These are phyloP conservation scores for Nelumbo lutea DNA, from an alignment of 164 flowering plant genomes.

Conservation along the genomic window DNA sequence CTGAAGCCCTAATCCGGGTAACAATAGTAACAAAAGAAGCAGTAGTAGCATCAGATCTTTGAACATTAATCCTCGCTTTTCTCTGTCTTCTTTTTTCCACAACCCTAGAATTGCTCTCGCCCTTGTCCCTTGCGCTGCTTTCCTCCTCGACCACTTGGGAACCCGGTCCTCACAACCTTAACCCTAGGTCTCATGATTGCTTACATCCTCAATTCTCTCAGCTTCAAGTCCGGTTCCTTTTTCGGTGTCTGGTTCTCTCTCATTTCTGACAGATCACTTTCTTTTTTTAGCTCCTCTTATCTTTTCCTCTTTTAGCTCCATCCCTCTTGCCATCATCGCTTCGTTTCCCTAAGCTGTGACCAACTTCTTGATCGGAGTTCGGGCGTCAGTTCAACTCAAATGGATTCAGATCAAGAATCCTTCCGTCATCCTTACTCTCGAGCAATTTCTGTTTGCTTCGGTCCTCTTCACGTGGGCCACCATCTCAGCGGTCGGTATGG, in stretches of 20 bases:
- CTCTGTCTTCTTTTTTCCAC: conserved; percentile 51
- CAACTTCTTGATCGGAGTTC: conserved; percentile 72
- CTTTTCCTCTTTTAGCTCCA: conserved; percentile 36
- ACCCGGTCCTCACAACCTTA: conserved; percentile 67
- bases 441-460: conserved; percentile 51
- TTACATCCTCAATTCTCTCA: conserved; percentile 81
- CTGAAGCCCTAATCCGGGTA: conserved; percentile 17
- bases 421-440: background rate
- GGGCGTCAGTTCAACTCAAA: conserved; percentile 95
- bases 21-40: background rate
- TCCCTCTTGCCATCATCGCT: conserved; percentile 51
- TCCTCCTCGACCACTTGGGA: conserved; percentile 94
- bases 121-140: conserved; percentile 69
- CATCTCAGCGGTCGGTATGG: conserved; percentile 78
- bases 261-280: conserved; percentile 70
- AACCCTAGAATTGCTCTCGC: conserved; percentile 76
- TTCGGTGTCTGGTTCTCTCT: conserved; percentile 84
- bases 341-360: conserved; percentile 58
- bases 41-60: conserved; percentile 21
- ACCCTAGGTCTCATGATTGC: conserved; percentile 74
- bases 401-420: conserved; percentile 1
- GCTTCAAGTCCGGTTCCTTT: conserved; percentile 71
- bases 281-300: conserved; percentile 58
- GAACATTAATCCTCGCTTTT: conserved; percentile 35
- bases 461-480: conserved; percentile 81